Conservation (phyloP, 2,329 filamentous ascomycete species). For the Pseudocercospora crystallina region DNA sequence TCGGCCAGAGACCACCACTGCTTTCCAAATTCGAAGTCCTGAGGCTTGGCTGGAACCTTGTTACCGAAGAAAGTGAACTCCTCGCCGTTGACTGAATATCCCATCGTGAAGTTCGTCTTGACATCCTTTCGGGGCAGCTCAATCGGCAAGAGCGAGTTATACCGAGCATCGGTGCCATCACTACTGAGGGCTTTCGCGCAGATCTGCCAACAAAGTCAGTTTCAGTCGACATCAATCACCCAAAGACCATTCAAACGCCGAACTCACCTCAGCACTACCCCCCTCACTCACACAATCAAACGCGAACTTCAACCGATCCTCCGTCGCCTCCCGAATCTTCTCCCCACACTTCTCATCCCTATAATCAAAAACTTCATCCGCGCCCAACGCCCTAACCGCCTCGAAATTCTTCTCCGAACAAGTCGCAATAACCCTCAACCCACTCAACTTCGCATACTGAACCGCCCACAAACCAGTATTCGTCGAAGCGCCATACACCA, state of each 20-base stretch:
- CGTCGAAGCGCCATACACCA: constrained; percentile 41
- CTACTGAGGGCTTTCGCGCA: constrained; percentile 22
- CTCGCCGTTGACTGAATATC: constrained; percentile 24
- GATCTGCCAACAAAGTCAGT: constrained; percentile 10
- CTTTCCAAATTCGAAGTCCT: constrained; percentile 36
- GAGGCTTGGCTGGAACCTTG: constrained; percentile 13
- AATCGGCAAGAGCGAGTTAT: constrained; percentile 18
- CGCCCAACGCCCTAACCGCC: constrained; percentile 46
- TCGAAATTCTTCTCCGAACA: constrained; percentile 49
- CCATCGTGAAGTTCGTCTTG: constrained; percentile 19
- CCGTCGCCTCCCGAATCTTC: constrained; percentile 39
- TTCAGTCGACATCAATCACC: too few species aligned
- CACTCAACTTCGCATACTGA: constrained; percentile 47
- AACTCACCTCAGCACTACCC: constrained; percentile 13
- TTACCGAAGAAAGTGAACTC: constrained; percentile 19
- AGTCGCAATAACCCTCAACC: constrained; percentile 42
- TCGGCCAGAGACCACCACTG: constrained; percentile 41
- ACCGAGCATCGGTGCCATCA: constrained; percentile 12
- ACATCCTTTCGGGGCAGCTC: constrained; percentile 22
- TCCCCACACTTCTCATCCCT: constrained; percentile 39
- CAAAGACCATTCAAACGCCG: not conserved
- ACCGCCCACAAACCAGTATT: constrained; percentile 51
- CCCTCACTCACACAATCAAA: constrained; percentile 19
- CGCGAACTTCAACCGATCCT: constrained; percentile 13
- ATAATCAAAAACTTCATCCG: constrained; percentile 51